phyloP scores from a whole-genome alignment of 164 flowering plant genomes.

The Chimonanthus salicifolius region DNA sequence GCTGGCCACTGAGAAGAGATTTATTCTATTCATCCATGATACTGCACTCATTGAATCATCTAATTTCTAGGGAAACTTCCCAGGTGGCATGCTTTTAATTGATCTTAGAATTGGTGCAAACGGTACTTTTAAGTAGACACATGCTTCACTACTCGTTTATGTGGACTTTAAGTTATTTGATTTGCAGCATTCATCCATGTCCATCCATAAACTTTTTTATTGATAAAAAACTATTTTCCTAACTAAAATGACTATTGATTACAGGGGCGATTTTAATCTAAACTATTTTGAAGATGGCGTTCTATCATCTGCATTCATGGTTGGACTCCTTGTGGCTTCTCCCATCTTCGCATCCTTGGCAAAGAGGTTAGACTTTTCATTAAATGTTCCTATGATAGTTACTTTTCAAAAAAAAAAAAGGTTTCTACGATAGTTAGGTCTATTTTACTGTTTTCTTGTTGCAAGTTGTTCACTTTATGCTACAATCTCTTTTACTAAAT shows the following conservation, averaged over 20 bases:
- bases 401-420: too few species aligned
- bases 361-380: conserved; percentile 48
- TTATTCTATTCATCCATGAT: too few species aligned
- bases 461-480: too few species aligned
- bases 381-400: too few species aligned
- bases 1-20: too few species aligned
- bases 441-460: too few species aligned
- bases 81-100: neutral
- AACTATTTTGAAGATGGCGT: conserved; percentile 89
- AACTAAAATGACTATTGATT: conserved; percentile 5
- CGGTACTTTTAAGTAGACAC: neutral
- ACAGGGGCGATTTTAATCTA: conserved; percentile 84
- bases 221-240: too few species aligned
- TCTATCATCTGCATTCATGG: conserved; percentile 98
- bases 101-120: neutral
- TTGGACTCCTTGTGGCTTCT: conserved; percentile 93
- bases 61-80: neutral
- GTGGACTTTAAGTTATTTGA: neutral
- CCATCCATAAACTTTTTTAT: neutral
- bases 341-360: conserved; percentile 94
- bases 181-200: neutral
- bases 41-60: too few species aligned
- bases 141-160: neutral
- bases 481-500: too few species aligned
- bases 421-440: too few species aligned